These are phyloP conservation scores for Saccharomycopsis schoenii DNA, from an alignment of 805 yeast species.

Conservation along the genomic window DNA sequence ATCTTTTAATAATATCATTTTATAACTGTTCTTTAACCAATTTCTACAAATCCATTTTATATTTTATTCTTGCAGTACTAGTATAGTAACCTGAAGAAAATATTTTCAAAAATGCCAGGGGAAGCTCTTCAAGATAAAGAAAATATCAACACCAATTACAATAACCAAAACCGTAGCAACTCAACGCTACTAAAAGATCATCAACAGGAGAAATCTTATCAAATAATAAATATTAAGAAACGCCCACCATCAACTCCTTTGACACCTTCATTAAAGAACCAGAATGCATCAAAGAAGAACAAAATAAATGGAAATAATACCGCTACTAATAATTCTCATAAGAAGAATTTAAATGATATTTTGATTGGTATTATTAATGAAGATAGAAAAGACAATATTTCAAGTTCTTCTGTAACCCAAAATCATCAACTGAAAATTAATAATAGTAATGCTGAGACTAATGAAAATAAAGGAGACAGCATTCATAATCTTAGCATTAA, in stretches of 20 bases:
- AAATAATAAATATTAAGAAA: neutral
- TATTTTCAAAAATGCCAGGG: neutral
- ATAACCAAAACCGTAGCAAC: neutral
- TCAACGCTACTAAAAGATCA: neutral
- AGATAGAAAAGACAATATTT: neutral
- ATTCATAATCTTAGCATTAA: neutral
- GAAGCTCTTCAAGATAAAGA: neutral
- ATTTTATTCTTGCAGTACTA: neutral
- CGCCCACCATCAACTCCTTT: conserved; percentile 9
- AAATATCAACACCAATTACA: neutral
- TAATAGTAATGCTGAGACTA: neutral
- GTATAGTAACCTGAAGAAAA: neutral
- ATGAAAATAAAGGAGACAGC: neutral
- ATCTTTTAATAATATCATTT: too few species aligned
- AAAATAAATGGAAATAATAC: conserved; percentile 2
- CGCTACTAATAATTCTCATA: neutral
- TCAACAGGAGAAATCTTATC: neutral
- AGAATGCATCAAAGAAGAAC: conserved; percentile 3
- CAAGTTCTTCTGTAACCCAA: neutral
- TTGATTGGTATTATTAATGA: neutral
- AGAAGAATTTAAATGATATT: conserved; percentile 2
- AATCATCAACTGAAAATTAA: neutral
- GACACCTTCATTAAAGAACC: conserved; percentile 5
- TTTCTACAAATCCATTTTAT: too few species aligned
- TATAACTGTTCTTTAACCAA: neutral